These are phyloP conservation scores for Aspergillus sergii DNA, from an alignment of 2,329 filamentous ascomycete species.

Conservation along the genomic window DNA sequence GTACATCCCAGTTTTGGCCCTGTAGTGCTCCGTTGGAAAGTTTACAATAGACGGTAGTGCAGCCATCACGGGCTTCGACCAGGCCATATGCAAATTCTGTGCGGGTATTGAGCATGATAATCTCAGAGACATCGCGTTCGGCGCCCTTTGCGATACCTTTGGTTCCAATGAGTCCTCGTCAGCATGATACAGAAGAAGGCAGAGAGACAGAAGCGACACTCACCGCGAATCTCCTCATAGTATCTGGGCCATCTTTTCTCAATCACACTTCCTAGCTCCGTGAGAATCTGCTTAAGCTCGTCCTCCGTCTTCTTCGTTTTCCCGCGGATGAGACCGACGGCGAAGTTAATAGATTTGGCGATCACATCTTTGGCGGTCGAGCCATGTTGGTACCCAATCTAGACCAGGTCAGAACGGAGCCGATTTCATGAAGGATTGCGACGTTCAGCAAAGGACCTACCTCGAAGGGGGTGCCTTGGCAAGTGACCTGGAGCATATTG, in stretches of 20 bases:
- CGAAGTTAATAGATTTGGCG: not conserved
- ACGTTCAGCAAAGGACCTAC: not conserved
- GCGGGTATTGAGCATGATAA: not conserved
- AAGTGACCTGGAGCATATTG: not conserved
- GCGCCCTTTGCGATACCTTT: not conserved
- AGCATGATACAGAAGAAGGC: not conserved
- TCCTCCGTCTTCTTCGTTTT: not conserved
- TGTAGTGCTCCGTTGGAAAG: not conserved
- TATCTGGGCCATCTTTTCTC: not conserved
- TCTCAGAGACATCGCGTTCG: not conserved
- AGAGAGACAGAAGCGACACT: not conserved
- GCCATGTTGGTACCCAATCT: not conserved
- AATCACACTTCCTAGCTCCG: not conserved
- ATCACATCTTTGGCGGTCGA: not conserved
- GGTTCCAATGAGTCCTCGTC: not conserved
- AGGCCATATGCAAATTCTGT: not conserved
- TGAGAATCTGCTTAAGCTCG: not conserved
- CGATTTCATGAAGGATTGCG: not conserved
- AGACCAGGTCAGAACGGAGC: not conserved
- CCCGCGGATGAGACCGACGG: not conserved
- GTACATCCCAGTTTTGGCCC: not conserved
- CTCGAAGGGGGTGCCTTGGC: not conserved
- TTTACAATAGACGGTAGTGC: not conserved
- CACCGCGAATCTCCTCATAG: not conserved
- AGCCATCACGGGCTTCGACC: not conserved